Evolutionary conservation across 1,284 basidiomycete species (phyloP), one percentile per base, ranked within the genome.

Genomic region (Malassezia dermatis): DNA sequence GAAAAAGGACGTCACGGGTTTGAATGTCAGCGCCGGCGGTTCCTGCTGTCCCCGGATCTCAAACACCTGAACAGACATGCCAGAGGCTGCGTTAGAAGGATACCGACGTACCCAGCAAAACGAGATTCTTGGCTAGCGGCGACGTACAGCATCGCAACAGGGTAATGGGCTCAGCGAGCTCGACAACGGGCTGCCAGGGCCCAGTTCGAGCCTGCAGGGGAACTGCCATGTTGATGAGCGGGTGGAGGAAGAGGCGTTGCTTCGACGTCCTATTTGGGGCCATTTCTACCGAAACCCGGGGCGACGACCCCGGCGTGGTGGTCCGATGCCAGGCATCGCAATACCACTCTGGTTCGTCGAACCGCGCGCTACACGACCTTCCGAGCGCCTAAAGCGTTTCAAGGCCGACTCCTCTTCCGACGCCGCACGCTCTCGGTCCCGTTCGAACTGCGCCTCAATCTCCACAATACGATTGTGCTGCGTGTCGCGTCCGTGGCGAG

Each of bases 381-480:
- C 26, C 8, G 39, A 32, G 23, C 35, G 37, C 48, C 17, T 30
- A 13, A 37, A 19, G 10, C 54, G 49, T 46, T 60, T 53, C 31
- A 26, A 37, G 7, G 37, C 37, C 2, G 17, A 30, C 27, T 54
- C 37, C 11, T 53, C 43, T 31, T 57, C 58, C 40, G 48, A 35
- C 19, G 49, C 32, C 39, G 53, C 27, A 26, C 46, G 50, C 32
- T 54, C 44, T 12, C 63, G 52, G 43, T 70, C 69, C 31, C 51
- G 56, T 40, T 62, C 56, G 62, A 76, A 75, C 55, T 74, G 62
- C 31, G 62, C 43, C 48, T 96, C 89, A 19, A 94, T 77, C 75
- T 94, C 89, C 0, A 89, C 87, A 67, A 82, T 82, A 76, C 84
- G 86, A 32, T 85, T 88, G 75, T 95, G 90, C 73, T 95, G 89